Evolutionary conservation across 352 stramenopile species (phyloP).

Genomic region (Globisporangium canariense): DNA sequence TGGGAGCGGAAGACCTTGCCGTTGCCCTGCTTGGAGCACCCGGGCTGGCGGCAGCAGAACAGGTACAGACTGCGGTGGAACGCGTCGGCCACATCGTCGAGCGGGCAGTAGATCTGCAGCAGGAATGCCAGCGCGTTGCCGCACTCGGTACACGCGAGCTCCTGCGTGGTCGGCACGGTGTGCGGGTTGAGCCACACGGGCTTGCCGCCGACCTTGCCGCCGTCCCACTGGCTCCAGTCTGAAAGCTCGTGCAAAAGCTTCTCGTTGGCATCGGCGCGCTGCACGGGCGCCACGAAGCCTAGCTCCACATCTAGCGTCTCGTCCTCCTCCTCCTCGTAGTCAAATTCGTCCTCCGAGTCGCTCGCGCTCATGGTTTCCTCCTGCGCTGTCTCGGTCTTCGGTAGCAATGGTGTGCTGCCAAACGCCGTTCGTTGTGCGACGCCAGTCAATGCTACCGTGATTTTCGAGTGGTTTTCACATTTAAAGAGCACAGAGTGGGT

Average conservation of each 20-base stretch:
- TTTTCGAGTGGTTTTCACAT: no score
- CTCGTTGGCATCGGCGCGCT: slow-evolving; percentile 18
- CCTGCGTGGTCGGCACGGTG: slow-evolving; percentile 33
- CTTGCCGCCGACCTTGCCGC: slow-evolving; percentile 87
- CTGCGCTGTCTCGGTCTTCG: neutral
- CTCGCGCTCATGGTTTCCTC: slow-evolving; percentile 22
- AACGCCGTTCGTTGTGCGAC: slow-evolving; percentile 7
- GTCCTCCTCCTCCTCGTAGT: slow-evolving; percentile 32
- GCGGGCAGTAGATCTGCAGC: slow-evolving; percentile 91
- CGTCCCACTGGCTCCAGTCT: slow-evolving; percentile 91
- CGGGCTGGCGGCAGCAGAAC: slow-evolving; percentile 81
- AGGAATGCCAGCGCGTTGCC: slow-evolving; percentile 64
- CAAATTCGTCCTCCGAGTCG: slow-evolving; percentile 46
- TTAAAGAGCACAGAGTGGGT: no score
- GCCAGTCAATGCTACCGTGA: slow-evolving; percentile 2
- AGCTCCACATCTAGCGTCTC: slow-evolving; percentile 59
- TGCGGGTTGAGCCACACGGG: slow-evolving; percentile 86
- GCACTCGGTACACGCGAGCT: slow-evolving; percentile 57
- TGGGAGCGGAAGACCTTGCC: slow-evolving; percentile 84
- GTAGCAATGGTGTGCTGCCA: neutral
- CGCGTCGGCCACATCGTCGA: slow-evolving; percentile 81
- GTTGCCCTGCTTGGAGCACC: slow-evolving; percentile 56
- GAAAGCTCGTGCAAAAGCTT: slow-evolving; percentile 39
- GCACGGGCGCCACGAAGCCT: slow-evolving; percentile 58
- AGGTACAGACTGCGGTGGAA: slow-evolving; percentile 94